Base-by-base conservation (phyloP, 2,329 filamentous ascomycete genomes). In the Penicillium frequentans region DNA sequence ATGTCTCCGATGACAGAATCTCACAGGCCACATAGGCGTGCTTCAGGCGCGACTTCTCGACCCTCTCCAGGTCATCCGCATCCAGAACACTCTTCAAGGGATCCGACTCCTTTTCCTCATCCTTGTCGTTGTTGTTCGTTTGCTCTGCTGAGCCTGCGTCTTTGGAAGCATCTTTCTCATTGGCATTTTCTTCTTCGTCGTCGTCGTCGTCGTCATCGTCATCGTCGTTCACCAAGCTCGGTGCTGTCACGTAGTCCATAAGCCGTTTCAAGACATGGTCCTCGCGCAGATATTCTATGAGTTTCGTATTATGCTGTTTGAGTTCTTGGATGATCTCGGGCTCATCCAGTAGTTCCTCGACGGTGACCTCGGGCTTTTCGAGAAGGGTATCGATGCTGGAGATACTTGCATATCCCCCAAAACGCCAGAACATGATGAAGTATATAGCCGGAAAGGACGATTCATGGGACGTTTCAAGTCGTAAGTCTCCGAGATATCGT, bases 401-500 rank as follows among this genome's bases (percentile, higher is more conserved):
- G 79, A 96, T 90, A 84, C 91, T 96, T 83, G 93, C 91, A 84
- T 98, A 98, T 73, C 92, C 92, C 84, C 95, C 93, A 84, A 98
- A 99, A 80, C 93, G 90, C 95, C 95, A 99, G 80, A 99, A 99
- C 95, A 99, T 99, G 82, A 77, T 93, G 87, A 70, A 72, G 67
- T 76, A 74, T 69, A 69, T 67, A 68, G 66, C 61, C 61, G 64
- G 56, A 58, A 64, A 62, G 63, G 68, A 68, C 66, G 60, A 71
- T 67, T 74, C 73, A 75, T 75, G 71, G 66, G 70, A 73, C 64
- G 56, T 54, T 64, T 64, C 56, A 61, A 56, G 57, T 54, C 61
- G 63, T 63, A 61, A 50, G 59, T 65, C 61, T 66, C 63, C 63
- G 62, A 65, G 56, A 49, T 60, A 53, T 68, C 64, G 64, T 64